Evolutionary conservation across 306 rosid species (phyloP), one percentile per base, ranked within the genome.

Genomic region (Delonix regia): DNA sequence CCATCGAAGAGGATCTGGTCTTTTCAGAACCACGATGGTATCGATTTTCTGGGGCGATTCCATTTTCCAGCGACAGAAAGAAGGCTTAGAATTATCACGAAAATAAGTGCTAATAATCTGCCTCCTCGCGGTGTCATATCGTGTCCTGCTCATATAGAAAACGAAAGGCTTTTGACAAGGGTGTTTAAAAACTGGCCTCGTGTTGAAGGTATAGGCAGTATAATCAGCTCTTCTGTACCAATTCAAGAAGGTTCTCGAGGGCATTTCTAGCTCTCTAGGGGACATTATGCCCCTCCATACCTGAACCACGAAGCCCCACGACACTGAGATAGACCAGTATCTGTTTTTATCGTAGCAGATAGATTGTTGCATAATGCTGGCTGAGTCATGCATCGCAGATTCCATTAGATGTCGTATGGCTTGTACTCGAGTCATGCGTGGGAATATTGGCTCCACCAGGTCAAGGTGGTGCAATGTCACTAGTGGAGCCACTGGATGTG

Each of bases 271-370:
- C 49, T 93, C 98, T 75, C 98, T 77, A 0, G 98, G 97, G 25
- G 98, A 93, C 34, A 91, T 25, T 8, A 91, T 84, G 38, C 97
- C 98, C 76, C 97, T 88, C 10, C 86, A 13, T 69, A 91, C 52
- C 73, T 91, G 95, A 87, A 95, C 92, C 14, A 86, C 95, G 34
- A 78, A 95, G 1, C 99, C 99, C 97, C 97, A 95, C 6, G 99
- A 95, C 51, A 95, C 52, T 21, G 97, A 87, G 61, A 95, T 78
- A 22, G 99, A 89, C 99, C 98, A 92, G 28, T 74, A 61, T 4
- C 74, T 86, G 5, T 75, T 86, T 39, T 82, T 86, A 75, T 89
- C 95, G 13, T 90, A 95, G 87, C 98, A 92, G 48, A 95, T 92
- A 33, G 99, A 90, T 74, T 94, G 99, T 51, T 94, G 99, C 85